Evolutionary conservation across 768 basidiomycete species (phyloP), one percentile per base, ranked within the genome.

Genomic region (Austroboletus festivus): DNA sequence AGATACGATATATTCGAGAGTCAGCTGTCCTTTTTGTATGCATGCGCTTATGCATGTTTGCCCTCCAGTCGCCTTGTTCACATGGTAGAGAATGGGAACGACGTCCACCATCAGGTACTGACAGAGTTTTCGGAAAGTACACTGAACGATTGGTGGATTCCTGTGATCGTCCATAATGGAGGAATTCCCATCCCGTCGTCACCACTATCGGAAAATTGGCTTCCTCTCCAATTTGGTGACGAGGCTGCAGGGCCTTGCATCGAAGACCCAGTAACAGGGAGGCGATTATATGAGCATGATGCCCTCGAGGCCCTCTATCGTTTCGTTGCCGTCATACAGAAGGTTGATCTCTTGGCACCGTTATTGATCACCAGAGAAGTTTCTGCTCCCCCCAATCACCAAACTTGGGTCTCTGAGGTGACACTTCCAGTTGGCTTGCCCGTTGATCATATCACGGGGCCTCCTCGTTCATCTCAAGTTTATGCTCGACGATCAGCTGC

Each of bases 401-500:
- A 38, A 39, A 50, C 52, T 18, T 76, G 71, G 64, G 60, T 65
- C 15, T 89, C 83, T 60, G 75, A 69, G 6, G 71, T 85, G 38
- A 63, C 67, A 19, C 65, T 85, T 11, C 74, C 73, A 1, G 71
- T 69, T 33, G 72, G 72, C 10, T 66, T 76, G 22, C 70, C 70
- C 15, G 56, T 78, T 6, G 56, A 73, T 34, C 59, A 56, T 30
- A 55, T 80, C n/a, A 61, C 67, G 9, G 81, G 85, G 10, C 69
- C 73, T 35, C 54, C 70, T 48, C 73, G 75, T 28, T 57, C 58
- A 5, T 78, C 78, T 0, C 73, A 67, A 58, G 66, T 72, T 33
- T 72, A 80, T 22, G 83, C 86, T 28, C 72, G 83, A 48, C 77
- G 82, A 35, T 68, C 74, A 19, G 82, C 82, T 33, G 83, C 82